Evolutionary conservation across 75 land plant genomes (phyloP).

Genomic region (Gnetum montanum): DNA sequence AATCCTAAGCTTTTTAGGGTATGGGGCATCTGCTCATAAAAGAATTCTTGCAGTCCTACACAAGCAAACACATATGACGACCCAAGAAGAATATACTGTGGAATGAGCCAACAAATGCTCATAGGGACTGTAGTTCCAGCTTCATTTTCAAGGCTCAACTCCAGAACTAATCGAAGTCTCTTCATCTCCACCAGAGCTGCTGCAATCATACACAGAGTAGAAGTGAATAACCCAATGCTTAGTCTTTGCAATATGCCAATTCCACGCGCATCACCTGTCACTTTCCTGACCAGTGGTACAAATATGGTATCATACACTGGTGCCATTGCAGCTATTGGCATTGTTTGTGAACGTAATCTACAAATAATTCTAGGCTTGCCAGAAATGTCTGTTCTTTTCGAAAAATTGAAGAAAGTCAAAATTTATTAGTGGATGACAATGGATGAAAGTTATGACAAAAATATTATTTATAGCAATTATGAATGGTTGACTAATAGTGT

Average conservation of each 20-base stretch:
- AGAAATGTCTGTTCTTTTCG: too few relatives aligned
- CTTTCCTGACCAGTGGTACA: conserved; percentile 12
- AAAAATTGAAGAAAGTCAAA: too few relatives aligned
- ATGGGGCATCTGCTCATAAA: conserved; percentile 75
- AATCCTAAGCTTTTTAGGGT: conserved; percentile 78
- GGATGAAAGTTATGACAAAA: too few relatives aligned
- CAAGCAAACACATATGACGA: conserved; percentile 80
- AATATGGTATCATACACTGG: conserved; percentile 22
- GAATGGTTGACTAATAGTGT: too few relatives aligned
- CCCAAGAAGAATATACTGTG: conserved; percentile 79
- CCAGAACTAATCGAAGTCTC: conserved; percentile 18
- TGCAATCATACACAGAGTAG: conserved; percentile 5
- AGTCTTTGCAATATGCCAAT: conserved; percentile 23
- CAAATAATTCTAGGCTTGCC: too few relatives aligned
- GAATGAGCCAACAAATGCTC: conserved; percentile 72
- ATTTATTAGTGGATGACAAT: too few relatives aligned
- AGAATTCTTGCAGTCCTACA: conserved; percentile 89
- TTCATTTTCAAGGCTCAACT: conserved; percentile 26
- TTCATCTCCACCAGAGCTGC: conserved; percentile 27
- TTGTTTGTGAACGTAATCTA: too few relatives aligned
- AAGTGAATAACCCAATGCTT: conserved; percentile 14
- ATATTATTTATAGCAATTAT: too few relatives aligned
- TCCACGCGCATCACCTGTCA: conserved; percentile 11
- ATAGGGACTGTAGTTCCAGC: conserved; percentile 25
- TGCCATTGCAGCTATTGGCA: too few relatives aligned